phyloP scores from a whole-genome alignment of 495 filamentous ascomycete genomes.

The Tricharina praecox region DNA sequence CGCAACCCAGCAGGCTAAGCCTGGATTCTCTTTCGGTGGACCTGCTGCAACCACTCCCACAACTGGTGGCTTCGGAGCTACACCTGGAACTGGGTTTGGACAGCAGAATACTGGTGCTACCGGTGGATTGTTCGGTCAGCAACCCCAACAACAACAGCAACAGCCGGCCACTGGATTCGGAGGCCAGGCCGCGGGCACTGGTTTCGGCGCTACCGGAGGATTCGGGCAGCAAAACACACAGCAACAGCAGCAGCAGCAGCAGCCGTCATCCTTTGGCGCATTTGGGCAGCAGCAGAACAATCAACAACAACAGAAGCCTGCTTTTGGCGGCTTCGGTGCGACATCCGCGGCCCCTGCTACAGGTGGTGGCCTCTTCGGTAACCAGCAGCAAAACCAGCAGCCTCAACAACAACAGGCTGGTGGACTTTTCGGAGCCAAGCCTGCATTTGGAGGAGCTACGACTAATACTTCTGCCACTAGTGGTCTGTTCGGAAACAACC shows the following conservation, averaged over 20 bases:
- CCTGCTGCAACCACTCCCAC: slow-evolving; percentile 7
- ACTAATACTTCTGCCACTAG: slow-evolving; percentile 28
- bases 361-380: slow-evolving; percentile 34
- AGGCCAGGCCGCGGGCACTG: slow-evolving; percentile 9
- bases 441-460: slow-evolving; percentile 24
- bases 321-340: slow-evolving; percentile 30
- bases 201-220: slow-evolving; percentile 27
- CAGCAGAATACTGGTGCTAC: slow-evolving; percentile 26
- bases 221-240: slow-evolving; percentile 28
- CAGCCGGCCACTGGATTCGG: slow-evolving; percentile 26
- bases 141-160: slow-evolving; percentile 29
- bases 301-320: slow-evolving; percentile 27
- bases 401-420: slow-evolving; percentile 40
- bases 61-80: slow-evolving; percentile 21
- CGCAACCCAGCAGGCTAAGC: slow-evolving; percentile 25
- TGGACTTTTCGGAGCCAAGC: slow-evolving; percentile 43
- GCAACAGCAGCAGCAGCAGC: slow-evolving; percentile 26
- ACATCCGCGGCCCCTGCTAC: slow-evolving; percentile 28
- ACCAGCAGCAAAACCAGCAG: slow-evolving; percentile 27
- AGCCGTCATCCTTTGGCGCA: slow-evolving; percentile 25
- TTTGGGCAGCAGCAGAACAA: slow-evolving; percentile 28
- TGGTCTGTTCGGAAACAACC: slow-evolving; percentile 25
- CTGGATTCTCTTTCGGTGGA: slow-evolving; percentile 36
- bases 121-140: slow-evolving; percentile 33
- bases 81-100: slow-evolving; percentile 27